Conservation (phyloP, 2,329 filamentous ascomycete species). For the Sporothrix brasiliensis region DNA sequence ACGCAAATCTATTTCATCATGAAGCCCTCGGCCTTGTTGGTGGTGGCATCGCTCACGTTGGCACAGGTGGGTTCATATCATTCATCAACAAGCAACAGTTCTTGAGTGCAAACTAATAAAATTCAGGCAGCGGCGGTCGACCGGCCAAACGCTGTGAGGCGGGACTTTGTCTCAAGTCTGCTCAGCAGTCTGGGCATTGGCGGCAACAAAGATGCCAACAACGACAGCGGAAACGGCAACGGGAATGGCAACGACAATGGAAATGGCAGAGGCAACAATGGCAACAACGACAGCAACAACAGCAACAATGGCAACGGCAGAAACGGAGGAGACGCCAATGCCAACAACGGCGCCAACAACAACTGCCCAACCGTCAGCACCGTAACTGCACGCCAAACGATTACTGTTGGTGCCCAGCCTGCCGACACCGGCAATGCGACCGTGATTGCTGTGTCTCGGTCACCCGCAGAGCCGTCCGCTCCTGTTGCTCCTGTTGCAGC, state of each 20-base stretch:
- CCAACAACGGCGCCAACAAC: background rate
- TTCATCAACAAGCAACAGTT: background rate
- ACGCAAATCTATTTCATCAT: conserved; percentile 35
- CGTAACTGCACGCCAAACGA: conserved; percentile 37
- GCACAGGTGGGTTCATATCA: conserved; percentile 38
- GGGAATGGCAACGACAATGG: background rate
- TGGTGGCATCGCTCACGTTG: conserved; percentile 39
- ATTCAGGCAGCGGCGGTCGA: conserved; percentile 39
- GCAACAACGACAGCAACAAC: conserved; percentile 25
- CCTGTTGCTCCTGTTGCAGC: background rate
- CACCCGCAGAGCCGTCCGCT: background rate
- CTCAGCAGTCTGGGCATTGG: conserved; percentile 34
- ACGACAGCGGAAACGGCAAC: conserved; percentile 31
- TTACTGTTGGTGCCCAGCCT: conserved; percentile 42
- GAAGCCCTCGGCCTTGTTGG: conserved; percentile 38
- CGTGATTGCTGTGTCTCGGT: background rate
- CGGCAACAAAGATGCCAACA: conserved; percentile 5
- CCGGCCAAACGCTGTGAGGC: conserved; percentile 36
- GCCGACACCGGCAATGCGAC: conserved; percentile 19
- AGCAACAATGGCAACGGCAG: conserved; percentile 19
- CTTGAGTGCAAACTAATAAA: background rate
- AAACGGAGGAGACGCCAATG: conserved; percentile 33
- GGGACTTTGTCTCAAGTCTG: conserved; percentile 39
- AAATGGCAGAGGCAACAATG: background rate
- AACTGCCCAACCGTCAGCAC: conserved; percentile 21